phyloP scores from a whole-genome alignment of 1,284 basidiomycete species.

The Leccinum fallax region DNA sequence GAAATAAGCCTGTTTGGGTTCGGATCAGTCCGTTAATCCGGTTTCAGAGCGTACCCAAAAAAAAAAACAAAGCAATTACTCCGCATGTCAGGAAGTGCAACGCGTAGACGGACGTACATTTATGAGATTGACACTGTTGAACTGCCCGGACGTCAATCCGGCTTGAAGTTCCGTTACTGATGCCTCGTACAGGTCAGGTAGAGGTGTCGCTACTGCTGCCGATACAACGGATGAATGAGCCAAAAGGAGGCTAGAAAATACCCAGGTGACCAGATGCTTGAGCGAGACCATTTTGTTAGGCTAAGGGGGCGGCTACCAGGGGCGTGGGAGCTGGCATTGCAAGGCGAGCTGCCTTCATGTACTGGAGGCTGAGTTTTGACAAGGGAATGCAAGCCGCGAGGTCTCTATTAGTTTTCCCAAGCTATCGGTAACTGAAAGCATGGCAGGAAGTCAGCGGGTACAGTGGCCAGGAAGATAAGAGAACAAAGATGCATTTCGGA shows the following conservation, averaged over 20 bases:
- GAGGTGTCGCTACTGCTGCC: conserved; percentile 16
- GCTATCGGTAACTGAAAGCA: conserved; percentile 13
- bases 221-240: conserved; percentile 10
- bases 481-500: not conserved
- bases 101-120: conserved; percentile 42
- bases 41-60: not conserved
- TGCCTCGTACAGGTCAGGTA: conserved; percentile 67
- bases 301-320: not conserved
- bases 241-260: conserved; percentile 9
- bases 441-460: conserved; percentile 13
- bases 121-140: conserved; percentile 66
- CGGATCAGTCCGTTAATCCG: not conserved
- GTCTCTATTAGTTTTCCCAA: conserved; percentile 9
- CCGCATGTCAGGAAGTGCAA: not conserved
- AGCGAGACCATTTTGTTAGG: conserved; percentile 6
- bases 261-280: conserved; percentile 10
- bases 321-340: not conserved
- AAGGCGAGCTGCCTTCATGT: conserved; percentile 9
- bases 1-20: conserved; percentile 56
- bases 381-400: not conserved
- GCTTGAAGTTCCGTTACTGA: conserved; percentile 57
- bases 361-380: not conserved
- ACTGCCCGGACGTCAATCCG: conserved; percentile 52
- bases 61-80: not conserved
- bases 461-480: not conserved